phyloP scores from a whole-genome alignment of 441 rosid species.

The Erodium trifolium region DNA sequence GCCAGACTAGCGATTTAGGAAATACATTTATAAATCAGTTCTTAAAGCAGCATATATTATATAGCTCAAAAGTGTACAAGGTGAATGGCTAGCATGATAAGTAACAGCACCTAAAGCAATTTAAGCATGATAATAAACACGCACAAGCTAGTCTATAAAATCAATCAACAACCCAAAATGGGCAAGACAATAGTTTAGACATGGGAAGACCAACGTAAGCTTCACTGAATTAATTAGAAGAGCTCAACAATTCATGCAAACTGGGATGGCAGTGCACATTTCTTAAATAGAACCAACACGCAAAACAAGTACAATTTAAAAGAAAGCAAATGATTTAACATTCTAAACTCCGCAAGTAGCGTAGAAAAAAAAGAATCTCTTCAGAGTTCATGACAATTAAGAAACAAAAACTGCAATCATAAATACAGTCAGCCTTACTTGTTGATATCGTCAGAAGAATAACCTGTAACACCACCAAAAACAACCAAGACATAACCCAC shows the following conservation, averaged over 20 bases:
- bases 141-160: neutral
- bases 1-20: neutral
- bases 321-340: neutral
- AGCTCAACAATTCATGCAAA: neutral
- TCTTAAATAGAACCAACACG: neutral
- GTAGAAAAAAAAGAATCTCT: neutral
- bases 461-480: conserved; percentile 98
- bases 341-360: neutral
- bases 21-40: neutral
- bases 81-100: neutral
- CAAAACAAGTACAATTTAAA: neutral
- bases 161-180: neutral
- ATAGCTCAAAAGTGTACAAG: too few relatives aligned
- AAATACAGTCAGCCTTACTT: conserved; percentile 45
- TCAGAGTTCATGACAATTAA: neutral
- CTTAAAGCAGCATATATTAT: neutral
- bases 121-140: neutral
- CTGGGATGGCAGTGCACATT: neutral
- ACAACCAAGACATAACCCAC: conserved; percentile 94
- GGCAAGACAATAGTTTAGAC: neutral
- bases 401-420: neutral
- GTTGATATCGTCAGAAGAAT: conserved; percentile 97
- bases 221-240: neutral
- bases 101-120: neutral
- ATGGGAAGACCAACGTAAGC: neutral